Evolutionary conservation across 805 yeast species (phyloP).

Genomic region (Pichia pseudocactophila): DNA sequence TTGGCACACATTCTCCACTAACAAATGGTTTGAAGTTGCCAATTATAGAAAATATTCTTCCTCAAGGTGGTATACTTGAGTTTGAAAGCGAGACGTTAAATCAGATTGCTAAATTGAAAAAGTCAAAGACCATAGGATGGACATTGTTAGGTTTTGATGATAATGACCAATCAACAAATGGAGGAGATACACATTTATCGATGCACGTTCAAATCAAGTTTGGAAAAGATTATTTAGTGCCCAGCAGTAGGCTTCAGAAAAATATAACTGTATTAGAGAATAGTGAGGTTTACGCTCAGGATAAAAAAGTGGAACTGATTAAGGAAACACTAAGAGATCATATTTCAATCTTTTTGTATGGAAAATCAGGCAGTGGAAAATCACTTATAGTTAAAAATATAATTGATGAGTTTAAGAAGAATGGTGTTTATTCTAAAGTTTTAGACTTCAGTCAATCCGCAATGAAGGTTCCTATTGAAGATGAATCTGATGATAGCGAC

Average conservation of each 20-base stretch:
- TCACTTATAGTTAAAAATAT: constrained; percentile 43
- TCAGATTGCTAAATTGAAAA: background rate
- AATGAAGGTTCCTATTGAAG: background rate
- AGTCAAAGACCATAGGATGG: constrained; percentile 11
- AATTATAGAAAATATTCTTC: constrained; percentile 34
- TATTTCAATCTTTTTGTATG: constrained; percentile 56
- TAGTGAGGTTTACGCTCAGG: constrained; percentile 48
- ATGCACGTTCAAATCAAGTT: constrained; percentile 31
- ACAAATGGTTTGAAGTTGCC: constrained; percentile 50
- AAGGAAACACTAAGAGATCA: constrained; percentile 31
- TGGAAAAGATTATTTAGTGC: constrained; percentile 40
- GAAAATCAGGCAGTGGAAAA: constrained; percentile 80
- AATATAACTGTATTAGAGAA: constrained; percentile 27
- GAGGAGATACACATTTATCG: background rate
- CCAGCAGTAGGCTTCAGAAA: constrained; percentile 14
- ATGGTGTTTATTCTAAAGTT: constrained; percentile 39
- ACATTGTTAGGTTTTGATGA: constrained; percentile 25
- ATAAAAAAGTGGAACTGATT: constrained; percentile 33
- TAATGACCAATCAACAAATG: constrained; percentile 3
- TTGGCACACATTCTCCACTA: constrained; percentile 24
- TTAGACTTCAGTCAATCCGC: constrained; percentile 28
- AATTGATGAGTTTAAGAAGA: constrained; percentile 26
- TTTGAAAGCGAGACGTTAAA: background rate
- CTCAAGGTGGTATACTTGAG: constrained; percentile 52
- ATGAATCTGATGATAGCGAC: background rate